phyloP scores from a whole-genome alignment of 2,329 filamentous ascomycete species.

The Aspergillus jensenii region DNA sequence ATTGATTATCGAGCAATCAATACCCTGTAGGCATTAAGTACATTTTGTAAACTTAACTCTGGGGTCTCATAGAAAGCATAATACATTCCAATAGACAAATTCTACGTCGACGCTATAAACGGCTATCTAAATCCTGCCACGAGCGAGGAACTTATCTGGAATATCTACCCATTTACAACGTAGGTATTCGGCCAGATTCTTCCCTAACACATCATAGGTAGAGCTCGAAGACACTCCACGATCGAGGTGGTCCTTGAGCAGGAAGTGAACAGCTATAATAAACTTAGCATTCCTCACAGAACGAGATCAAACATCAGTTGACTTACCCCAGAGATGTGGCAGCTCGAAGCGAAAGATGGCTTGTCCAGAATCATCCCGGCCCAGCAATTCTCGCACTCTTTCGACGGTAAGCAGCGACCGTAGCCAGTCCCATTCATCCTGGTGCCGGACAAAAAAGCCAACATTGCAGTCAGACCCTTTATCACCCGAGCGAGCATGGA shows the following conservation, averaged over 20 bases:
- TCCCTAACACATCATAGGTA: conserved; percentile 40
- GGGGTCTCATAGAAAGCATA: too few relatives aligned
- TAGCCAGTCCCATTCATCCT: conserved; percentile 47
- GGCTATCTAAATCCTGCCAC: background rate
- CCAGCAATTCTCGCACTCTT: conserved; percentile 19
- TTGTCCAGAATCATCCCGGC: conserved; percentile 5
- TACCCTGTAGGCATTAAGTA: too few relatives aligned
- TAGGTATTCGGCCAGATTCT: conserved; percentile 42
- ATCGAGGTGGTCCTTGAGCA: conserved; percentile 40
- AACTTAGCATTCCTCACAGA: background rate
- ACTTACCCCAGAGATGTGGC: conserved; percentile 35
- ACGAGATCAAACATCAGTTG: too few relatives aligned
- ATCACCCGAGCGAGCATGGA: conserved; percentile 42
- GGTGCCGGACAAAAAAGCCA: conserved; percentile 45
- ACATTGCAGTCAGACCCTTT: conserved; percentile 49
- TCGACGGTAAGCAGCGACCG: conserved; percentile 18
- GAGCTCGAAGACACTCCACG: conserved; percentile 36
- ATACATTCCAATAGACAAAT: too few relatives aligned
- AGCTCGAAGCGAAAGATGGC: conserved; percentile 50
- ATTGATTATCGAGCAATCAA: too few relatives aligned
- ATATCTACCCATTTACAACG: conserved; percentile 37
- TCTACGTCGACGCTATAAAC: too few relatives aligned
- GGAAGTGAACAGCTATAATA: conserved; percentile 33
- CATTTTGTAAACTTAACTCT: too few relatives aligned
- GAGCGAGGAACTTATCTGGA: conserved; percentile 19